Percentiles rank a stretch among this genome's conserved stretches.
These are phyloP conservation scores for Phytopythium ostracodes DNA, from an alignment of 352 stramenopile genomes.

Conservation along the genomic window DNA sequence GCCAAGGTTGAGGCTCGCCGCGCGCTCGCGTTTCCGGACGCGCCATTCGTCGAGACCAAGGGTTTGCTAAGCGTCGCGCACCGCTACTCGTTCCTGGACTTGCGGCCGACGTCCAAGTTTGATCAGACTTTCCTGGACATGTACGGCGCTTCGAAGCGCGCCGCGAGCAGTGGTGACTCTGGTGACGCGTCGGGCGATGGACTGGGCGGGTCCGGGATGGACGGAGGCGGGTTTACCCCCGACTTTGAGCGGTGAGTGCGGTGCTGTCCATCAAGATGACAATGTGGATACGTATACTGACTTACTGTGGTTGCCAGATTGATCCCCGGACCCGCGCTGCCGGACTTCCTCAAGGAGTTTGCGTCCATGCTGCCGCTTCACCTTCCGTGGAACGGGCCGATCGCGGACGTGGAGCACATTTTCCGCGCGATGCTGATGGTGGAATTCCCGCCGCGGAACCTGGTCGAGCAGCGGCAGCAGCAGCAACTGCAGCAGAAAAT, in stretches of 20 bases:
- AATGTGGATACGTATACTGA: background rate
- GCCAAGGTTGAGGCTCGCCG: constrained; percentile 79
- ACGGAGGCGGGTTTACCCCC: constrained; percentile 23
- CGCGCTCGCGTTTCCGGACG: constrained; percentile 73
- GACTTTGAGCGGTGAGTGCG: constrained; percentile 40
- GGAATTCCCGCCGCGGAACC: constrained; percentile 68
- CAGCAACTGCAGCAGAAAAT: constrained; percentile 60
- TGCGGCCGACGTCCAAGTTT: constrained; percentile 46
- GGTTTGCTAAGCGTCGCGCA: constrained; percentile 72
- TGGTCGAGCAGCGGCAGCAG: constrained; percentile 69
- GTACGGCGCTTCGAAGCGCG: constrained; percentile 49
- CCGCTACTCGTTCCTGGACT: constrained; percentile 78
- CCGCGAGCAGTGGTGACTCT: constrained; percentile 16
- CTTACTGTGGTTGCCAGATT: constrained; percentile 25
- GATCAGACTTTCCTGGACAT: constrained; percentile 82
- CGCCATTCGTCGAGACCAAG: constrained; percentile 77
- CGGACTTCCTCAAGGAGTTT: constrained; percentile 86
- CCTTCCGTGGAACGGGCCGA: constrained; percentile 82
- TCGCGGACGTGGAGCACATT: constrained; percentile 84
- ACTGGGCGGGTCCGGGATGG: constrained; percentile 15
- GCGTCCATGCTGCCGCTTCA: constrained; percentile 74
- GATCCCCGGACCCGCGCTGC: constrained; percentile 69
- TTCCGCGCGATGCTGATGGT: constrained; percentile 80
- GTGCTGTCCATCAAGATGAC: background rate
- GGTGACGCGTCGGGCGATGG: constrained; percentile 11